These are phyloP conservation scores for Candida montana DNA, from an alignment of 805 yeast genomes.

Conservation along the genomic window DNA sequence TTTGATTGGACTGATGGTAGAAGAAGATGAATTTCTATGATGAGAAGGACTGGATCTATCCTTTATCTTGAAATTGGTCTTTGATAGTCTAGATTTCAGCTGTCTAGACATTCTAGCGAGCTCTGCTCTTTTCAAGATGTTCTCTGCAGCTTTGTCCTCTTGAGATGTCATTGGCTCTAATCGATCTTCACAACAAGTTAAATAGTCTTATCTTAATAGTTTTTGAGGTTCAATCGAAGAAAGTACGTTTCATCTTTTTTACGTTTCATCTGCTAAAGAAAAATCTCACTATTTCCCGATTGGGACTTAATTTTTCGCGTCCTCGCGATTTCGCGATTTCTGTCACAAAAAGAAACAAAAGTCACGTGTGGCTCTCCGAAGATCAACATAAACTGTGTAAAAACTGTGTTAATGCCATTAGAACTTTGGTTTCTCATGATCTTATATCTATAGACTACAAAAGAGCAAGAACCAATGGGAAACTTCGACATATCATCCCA, in stretches of 20 bases:
- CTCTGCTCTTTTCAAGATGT: slow-evolving; percentile 40
- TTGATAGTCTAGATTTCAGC: slow-evolving; percentile 35
- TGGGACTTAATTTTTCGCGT: slow-evolving; percentile 4
- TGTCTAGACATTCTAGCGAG: slow-evolving; percentile 41
- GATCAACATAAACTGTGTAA: too few relatives aligned
- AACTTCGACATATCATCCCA: slow-evolving; percentile 1
- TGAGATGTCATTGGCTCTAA: slow-evolving; percentile 12
- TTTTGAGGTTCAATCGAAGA: too few relatives aligned
- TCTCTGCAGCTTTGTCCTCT: slow-evolving; percentile 39
- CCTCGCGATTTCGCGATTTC: neutral
- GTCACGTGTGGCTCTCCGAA: neutral
- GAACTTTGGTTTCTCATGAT: too few relatives aligned
- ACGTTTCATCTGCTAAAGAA: neutral
- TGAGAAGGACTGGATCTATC: slow-evolving; percentile 7
- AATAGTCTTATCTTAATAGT: too few relatives aligned
- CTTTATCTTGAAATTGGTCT: slow-evolving; percentile 32
- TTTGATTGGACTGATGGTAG: slow-evolving; percentile 4
- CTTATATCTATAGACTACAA: too few relatives aligned
- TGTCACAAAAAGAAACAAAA: neutral
- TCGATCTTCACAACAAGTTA: too few relatives aligned
- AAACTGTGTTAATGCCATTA: too few relatives aligned
- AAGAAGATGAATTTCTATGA: neutral
- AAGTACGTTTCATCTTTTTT: neutral
- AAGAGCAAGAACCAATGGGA: too few relatives aligned
- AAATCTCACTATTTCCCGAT: neutral